A percentile compares a stretch with the other conserved stretches of the same genome.
These are phyloP conservation scores for Cytospora leucostoma DNA, from an alignment of 2,329 filamentous ascomycete species.

Conservation along the genomic window DNA sequence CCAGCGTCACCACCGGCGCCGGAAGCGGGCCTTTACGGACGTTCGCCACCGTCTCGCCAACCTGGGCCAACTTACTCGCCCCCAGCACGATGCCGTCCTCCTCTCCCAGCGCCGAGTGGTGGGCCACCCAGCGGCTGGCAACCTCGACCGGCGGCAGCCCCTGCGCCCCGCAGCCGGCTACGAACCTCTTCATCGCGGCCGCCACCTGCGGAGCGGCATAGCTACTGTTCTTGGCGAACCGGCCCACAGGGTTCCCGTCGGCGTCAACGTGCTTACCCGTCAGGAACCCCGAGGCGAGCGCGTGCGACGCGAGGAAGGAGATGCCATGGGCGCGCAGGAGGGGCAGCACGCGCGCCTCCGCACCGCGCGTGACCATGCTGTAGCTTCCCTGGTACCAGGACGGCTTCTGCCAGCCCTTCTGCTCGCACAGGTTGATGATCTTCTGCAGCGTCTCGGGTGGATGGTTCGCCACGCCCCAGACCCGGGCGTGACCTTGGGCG, in stretches of 20 bases:
- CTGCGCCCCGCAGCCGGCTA: conserved; percentile 31
- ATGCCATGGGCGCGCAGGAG: conserved; percentile 38
- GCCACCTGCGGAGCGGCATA: conserved; percentile 36
- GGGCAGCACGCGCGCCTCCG: conserved; percentile 40
- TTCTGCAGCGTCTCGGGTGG: conserved; percentile 35
- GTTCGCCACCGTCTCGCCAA: conserved; percentile 16
- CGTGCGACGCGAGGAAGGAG: conserved; percentile 29
- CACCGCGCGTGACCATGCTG: conserved; percentile 39
- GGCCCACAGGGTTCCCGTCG: conserved; percentile 33
- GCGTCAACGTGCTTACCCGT: conserved; percentile 36
- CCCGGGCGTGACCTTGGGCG: conserved; percentile 35
- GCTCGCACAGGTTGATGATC: conserved; percentile 38
- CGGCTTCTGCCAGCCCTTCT: conserved; percentile 40
- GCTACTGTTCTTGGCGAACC: conserved; percentile 30
- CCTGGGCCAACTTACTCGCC: conserved; percentile 28
- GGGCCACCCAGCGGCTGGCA: conserved; percentile 30
- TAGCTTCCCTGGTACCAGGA: conserved; percentile 45
- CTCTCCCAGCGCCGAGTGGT: conserved; percentile 27
- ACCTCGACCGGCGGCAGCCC: conserved; percentile 38
- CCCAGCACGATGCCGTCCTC: conserved; percentile 29
- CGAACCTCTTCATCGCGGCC: conserved; percentile 37
- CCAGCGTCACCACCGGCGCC: not conserved
- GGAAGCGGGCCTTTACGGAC: conserved; percentile 12
- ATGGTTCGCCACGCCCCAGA: conserved; percentile 44
- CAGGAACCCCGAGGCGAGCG: conserved; percentile 37